Conservation (phyloP, 2,329 filamentous ascomycete species). For the Akanthomyces muscarius region DNA sequence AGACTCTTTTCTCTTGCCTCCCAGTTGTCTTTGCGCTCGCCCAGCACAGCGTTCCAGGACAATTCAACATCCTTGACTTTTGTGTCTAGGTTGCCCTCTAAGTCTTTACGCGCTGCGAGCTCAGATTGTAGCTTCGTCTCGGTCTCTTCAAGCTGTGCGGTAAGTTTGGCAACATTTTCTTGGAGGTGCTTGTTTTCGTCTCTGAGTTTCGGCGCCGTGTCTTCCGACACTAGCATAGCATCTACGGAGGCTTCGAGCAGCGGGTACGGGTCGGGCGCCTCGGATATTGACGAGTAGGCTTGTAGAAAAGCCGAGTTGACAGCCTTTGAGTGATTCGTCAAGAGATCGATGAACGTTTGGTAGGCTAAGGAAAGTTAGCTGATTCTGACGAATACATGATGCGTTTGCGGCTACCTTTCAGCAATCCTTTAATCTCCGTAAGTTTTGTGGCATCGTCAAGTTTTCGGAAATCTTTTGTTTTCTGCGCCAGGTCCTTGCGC, state of each 20-base stretch:
- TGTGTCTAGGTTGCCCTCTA: constrained; percentile 72
- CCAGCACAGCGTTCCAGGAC: constrained; percentile 84
- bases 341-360: constrained; percentile 92
- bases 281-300: constrained; percentile 86
- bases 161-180: constrained; percentile 69
- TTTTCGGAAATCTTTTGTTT: constrained; percentile 97
- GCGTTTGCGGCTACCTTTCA: constrained; percentile 62
- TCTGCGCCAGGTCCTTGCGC: constrained; percentile 95
- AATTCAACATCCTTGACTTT: constrained; percentile 86
- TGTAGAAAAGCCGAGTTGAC: constrained; percentile 91
- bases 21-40: constrained; percentile 97
- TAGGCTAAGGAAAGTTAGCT: constrained; percentile 59
- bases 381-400: constrained; percentile 11
- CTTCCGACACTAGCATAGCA: constrained; percentile 84
- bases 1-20: constrained; percentile 84
- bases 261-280: constrained; percentile 94
- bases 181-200: constrained; percentile 87
- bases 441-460: constrained; percentile 85
- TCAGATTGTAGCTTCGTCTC: constrained; percentile 80
- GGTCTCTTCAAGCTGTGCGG: constrained; percentile 74
- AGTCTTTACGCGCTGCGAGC: constrained; percentile 63
- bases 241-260: constrained; percentile 95
- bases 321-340: constrained; percentile 93
- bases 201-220: constrained; percentile 85
- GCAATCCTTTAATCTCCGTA: constrained; percentile 77